Base-by-base conservation (phyloP, 2,329 filamentous ascomycete genomes). In the Lasiodiplodia theobromae region DNA sequence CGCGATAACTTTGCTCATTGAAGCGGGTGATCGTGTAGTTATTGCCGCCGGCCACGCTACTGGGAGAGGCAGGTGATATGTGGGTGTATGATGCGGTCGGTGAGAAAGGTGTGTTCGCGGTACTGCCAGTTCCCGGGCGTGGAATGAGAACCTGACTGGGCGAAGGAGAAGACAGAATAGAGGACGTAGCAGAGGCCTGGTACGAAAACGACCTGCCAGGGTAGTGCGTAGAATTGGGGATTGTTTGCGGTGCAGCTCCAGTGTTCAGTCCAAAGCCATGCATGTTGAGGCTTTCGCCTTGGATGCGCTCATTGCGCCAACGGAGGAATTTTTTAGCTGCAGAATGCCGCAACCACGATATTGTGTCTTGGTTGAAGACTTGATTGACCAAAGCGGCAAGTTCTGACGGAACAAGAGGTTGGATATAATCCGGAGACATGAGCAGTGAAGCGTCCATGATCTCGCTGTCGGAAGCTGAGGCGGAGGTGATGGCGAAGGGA, bases 401-500 rank as follows among this genome's bases (percentile, higher is more conserved):
- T 68, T 98, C 94, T 10, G 93, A 96, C 0, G 87, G 80, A 3
- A 92, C 81, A 4, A 97, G 84, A 0, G 95, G 95, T 70, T 93
- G 91, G 16, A 96, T 84, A 76, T 97, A 98, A 74, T 96, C 92
- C 0, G 94, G 91, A 68, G 90, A 94, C 95, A 98, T 98, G 21
- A 98, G 86, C 0, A 97, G 84, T 74, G 93, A 97, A 21, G 94
- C 95, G 77, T 98, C 95, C 90, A 98, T 96, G 53, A 86, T 89
- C 49, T 97, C 93, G 70, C 89, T 82, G 74, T 97, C 93, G 25
- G 87, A 87, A 1, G 86, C 88, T 28, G 87, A 84, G 14, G 87
- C 87, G 23, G 92, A 96, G 1, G 95, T 97, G 23, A 97, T 86
- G 0, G 92, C 89, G 75, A 92, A 96, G 90, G 88, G 69, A 82